A percentile compares a stretch with the other conserved stretches of the same genome.
phyloP scores from a whole-genome alignment of 257 asterid genomes.

The Craterostigma plantagineum region DNA sequence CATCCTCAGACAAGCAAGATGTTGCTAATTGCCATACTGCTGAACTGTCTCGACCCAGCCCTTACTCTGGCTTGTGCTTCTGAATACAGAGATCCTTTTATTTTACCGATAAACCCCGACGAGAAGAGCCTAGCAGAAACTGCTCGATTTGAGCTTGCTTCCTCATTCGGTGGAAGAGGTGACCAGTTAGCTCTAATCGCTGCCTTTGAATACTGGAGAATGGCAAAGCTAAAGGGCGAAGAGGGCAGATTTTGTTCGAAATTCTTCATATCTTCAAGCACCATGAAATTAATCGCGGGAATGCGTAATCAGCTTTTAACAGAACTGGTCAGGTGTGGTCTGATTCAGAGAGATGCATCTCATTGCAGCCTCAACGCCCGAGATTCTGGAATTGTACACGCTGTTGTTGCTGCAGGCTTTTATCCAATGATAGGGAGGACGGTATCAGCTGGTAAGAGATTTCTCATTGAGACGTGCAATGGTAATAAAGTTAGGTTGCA shows the following conservation, averaged over 20 bases:
- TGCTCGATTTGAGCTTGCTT: slow-evolving; percentile 62
- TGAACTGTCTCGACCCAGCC: slow-evolving; percentile 88
- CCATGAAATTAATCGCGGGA: slow-evolving; percentile 53
- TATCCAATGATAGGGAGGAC: slow-evolving; percentile 81
- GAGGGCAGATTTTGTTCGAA: slow-evolving; percentile 42
- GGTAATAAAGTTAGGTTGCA: slow-evolving; percentile 72
- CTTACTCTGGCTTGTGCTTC: slow-evolving; percentile 84
- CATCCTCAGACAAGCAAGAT: slow-evolving; percentile 92
- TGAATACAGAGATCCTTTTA: slow-evolving; percentile 62
- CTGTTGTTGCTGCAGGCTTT: slow-evolving; percentile 61
- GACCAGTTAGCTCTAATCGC: slow-evolving; percentile 84
- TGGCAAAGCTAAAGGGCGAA: slow-evolving; percentile 43
- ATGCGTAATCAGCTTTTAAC: slow-evolving; percentile 58
- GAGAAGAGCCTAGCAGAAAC: slow-evolving; percentile 51
- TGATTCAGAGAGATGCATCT: slow-evolving; percentile 35
- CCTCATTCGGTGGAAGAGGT: slow-evolving; percentile 57
- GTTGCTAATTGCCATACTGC: slow-evolving; percentile 58
- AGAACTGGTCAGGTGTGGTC: slow-evolving; percentile 41
- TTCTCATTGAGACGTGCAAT: slow-evolving; percentile 40
- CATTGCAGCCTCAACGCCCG: slow-evolving; percentile 47
- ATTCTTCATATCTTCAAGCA: slow-evolving; percentile 42
- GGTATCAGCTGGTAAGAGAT: slow-evolving; percentile 28
- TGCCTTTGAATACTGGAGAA: slow-evolving; percentile 76
- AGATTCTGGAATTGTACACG: slow-evolving; percentile 67
- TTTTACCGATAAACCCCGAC: slow-evolving; percentile 45